Percentiles rank a stretch among this genome's conserved stretches.
These are phyloP conservation scores for Curvularia sp. DNA, from an alignment of 2,329 filamentous ascomycete genomes.

Conservation along the genomic window DNA sequence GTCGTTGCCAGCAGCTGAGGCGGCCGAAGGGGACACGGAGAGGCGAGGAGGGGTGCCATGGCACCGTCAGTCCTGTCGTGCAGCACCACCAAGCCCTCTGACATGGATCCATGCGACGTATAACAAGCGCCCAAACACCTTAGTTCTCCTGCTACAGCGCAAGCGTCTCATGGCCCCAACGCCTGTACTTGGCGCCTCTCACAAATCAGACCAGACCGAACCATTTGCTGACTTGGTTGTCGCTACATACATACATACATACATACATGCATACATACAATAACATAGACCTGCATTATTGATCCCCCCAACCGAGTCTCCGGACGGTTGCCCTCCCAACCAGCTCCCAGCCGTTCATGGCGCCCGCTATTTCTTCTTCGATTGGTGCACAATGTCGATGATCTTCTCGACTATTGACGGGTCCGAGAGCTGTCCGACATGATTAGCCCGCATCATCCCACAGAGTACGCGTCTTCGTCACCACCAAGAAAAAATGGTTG, in stretches of 20 bases:
- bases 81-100: background rate
- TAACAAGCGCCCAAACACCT: conserved; percentile 9
- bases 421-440: conserved; percentile 74
- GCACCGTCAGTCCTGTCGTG: background rate
- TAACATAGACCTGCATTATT: conserved; percentile 1
- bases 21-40: background rate
- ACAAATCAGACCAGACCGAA: background rate
- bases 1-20: background rate
- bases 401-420: conserved; percentile 89
- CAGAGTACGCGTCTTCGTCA: conserved; percentile 40
- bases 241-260: background rate
- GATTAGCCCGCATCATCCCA: conserved; percentile 38
- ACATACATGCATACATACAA: no score
- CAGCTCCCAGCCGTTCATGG: conserved; percentile 6
- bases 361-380: conserved; percentile 53
- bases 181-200: conserved; percentile 9
- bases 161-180: conserved; percentile 17
- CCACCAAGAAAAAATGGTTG: conserved; percentile 17
- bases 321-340: conserved; percentile 9
- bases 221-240: background rate
- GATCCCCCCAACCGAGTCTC: background rate
- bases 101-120: conserved; percentile 9
- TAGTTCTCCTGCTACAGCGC: conserved; percentile 6
- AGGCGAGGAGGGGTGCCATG: no score
- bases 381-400: conserved; percentile 77